Percentiles rank a stretch among this genome's conserved stretches.
Conservation (phyloP, 2,329 filamentous ascomycete genomes). For the Pyrenochaeta sp. region DNA sequence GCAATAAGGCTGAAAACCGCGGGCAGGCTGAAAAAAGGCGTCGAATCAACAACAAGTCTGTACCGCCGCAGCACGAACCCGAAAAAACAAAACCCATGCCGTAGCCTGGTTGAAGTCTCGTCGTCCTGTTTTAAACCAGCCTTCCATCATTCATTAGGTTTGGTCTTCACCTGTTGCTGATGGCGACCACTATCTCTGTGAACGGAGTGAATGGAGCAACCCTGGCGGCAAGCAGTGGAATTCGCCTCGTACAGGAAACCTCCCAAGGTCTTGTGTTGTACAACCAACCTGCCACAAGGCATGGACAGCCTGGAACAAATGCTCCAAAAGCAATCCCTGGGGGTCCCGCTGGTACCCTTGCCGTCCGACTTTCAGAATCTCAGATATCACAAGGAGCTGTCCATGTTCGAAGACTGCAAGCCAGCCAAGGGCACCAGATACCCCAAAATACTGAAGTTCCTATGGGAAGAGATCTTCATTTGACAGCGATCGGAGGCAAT, state of each 20-base stretch:
- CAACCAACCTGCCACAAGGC: constrained; percentile 1
- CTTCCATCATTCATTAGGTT: neutral
- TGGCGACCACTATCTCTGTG: constrained; percentile 7
- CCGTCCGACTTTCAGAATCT: constrained; percentile 6
- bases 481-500: constrained; percentile 11
- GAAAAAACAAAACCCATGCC: neutral
- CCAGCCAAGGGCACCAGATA: neutral
- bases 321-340: constrained; percentile 6
- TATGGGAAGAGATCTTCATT: constrained; percentile 5
- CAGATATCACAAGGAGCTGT: constrained; percentile 3
- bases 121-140: neutral
- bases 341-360: constrained; percentile 5
- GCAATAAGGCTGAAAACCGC: neutral
- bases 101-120: neutral
- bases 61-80: neutral
- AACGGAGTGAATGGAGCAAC: constrained; percentile 6
- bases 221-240: constrained; percentile 8
- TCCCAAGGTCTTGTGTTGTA: constrained; percentile 1
- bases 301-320: constrained; percentile 5
- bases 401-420: neutral
- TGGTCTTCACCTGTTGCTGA: neutral
- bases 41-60: neutral
- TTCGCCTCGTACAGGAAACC: constrained; percentile 4
- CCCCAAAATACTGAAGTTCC: constrained; percentile 5
- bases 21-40: neutral